Evolutionary conservation across 768 basidiomycete genomes (phyloP), one percentile per base, ranked within the genome.

Genomic region (Tylopilus sp.): DNA sequence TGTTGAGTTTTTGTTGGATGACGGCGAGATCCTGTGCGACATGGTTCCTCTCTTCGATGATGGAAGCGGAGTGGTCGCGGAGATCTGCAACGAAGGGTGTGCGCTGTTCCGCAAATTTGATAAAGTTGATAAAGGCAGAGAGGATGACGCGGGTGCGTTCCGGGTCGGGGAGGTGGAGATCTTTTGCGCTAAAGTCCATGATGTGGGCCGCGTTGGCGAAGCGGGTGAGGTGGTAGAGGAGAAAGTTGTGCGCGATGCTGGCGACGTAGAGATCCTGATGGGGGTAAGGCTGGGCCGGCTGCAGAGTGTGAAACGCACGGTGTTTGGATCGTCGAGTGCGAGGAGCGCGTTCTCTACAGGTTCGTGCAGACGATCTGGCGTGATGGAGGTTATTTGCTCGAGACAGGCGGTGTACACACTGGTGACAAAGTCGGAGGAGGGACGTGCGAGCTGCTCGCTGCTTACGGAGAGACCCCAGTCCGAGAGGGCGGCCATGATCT

Each of bases 51-150:
- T 91, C 83, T 28, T 80, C 69, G 44, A 81, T 71, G 23, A 87
- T 61, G 12, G 75, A 67, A 17, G 81, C 69, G 11, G 83, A 85
- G 51, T 77, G 74, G 12, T 83, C 79, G 39, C 82, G 78, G 22
- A 93, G 70, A n/a, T 78, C 75, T 49, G 74, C 73, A 17, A 87
- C 74, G 53, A 87, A 83, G 3, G 76, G 68, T 36, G 79, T 75
- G 58, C 82, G 84, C 57, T 91, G 87, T 58, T 85, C 88, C 13
- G 83, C 85, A 67, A 94, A 95, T 69, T 91, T 91, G 69, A 92
- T 81, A 66, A 95, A 91, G 70, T 97, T 97, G 74, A 95, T 90
- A 58, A 95, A 88, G 3, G 88, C 91, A 31, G 90, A 91, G 56
- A 97, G 79, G 36, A 88, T 74, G 47, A 79, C 75, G 25, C 86